These are phyloP conservation scores for Solanum boliviense DNA, from an alignment of 257 asterid species.

Conservation along the genomic window DNA sequence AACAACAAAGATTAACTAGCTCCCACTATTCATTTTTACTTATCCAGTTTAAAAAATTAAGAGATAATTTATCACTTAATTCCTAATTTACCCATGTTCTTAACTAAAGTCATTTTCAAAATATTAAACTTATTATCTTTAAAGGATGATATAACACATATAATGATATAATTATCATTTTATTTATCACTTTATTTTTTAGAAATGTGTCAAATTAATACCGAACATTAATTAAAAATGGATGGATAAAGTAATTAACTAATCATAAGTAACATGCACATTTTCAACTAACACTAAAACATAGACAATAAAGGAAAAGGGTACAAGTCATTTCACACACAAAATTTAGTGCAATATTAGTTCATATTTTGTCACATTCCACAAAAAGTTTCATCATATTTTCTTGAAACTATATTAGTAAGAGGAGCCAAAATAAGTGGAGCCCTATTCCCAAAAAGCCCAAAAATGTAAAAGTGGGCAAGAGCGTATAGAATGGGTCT, in stretches of 20 bases:
- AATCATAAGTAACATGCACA: not conserved
- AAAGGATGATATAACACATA: not conserved
- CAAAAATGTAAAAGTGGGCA: conserved; percentile 11
- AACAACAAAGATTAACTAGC: not conserved
- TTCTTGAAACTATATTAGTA: not conserved
- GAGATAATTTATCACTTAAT: not conserved
- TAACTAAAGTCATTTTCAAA: too few species aligned
- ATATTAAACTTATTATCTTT: too few species aligned
- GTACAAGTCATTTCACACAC: not conserved
- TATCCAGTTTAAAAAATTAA: not conserved
- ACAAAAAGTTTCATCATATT: not conserved
- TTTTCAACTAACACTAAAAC: not conserved
- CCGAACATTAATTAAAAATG: not conserved
- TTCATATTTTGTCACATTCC: not conserved
- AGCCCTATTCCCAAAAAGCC: not conserved
- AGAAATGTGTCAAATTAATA: not conserved
- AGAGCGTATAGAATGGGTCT: conserved; percentile 15
- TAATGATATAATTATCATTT: too few species aligned
- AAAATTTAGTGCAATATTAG: not conserved
- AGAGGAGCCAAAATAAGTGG: conserved; percentile 2
- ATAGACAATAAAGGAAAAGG: not conserved
- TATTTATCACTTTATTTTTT: too few species aligned
- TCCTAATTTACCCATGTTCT: not conserved
- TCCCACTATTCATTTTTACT: not conserved
- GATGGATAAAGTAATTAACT: conserved; percentile 13